Conservation (phyloP, 176 grass and related monocot species). For the Secale cereale region DNA sequence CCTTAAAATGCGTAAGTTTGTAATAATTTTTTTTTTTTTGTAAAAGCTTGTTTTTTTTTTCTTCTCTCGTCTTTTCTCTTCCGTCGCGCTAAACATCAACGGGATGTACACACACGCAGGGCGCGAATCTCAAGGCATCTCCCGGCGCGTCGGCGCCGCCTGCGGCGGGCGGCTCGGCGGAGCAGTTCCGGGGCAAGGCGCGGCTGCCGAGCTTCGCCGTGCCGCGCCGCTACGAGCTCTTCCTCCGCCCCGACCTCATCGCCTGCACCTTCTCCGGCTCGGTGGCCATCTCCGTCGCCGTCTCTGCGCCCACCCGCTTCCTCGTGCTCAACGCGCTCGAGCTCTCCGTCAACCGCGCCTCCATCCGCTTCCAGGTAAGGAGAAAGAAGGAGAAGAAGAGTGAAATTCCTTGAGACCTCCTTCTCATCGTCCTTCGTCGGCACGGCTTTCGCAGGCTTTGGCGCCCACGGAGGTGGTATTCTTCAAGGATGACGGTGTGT, state of each 20-base stretch:
- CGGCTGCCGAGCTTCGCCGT: conserved; percentile 55
- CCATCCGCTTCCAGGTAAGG: conserved; percentile 41
- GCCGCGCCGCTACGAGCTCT: conserved; percentile 54
- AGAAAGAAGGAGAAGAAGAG: not conserved
- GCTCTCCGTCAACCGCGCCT: conserved; percentile 39
- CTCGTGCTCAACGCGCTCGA: conserved; percentile 77
- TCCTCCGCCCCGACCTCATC: conserved; percentile 50
- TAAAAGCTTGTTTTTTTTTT: not conserved
- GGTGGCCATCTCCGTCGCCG: conserved; percentile 35
- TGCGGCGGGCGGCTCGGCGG: not conserved
- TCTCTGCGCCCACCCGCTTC: conserved; percentile 51
- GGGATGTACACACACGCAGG: conserved; percentile 22
- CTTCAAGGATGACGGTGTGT: conserved; percentile 54
- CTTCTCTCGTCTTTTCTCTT: not conserved
- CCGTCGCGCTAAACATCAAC: not conserved
- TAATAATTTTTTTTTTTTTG: not conserved
- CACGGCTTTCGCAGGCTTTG: conserved; percentile 16
- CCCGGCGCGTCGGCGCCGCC: not conserved
- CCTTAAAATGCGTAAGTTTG: too few relatives aligned
- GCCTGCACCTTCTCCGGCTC: conserved; percentile 55
- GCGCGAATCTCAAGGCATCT: conserved; percentile 9
- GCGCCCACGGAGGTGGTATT: conserved; percentile 29
- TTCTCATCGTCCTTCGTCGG: not conserved
- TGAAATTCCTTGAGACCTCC: not conserved
- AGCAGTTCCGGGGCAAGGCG: conserved; percentile 50